These are phyloP conservation scores for Aspergillus oerlinghausenensis DNA, from an alignment of 2,329 filamentous ascomycete genomes.

Conservation along the genomic window DNA sequence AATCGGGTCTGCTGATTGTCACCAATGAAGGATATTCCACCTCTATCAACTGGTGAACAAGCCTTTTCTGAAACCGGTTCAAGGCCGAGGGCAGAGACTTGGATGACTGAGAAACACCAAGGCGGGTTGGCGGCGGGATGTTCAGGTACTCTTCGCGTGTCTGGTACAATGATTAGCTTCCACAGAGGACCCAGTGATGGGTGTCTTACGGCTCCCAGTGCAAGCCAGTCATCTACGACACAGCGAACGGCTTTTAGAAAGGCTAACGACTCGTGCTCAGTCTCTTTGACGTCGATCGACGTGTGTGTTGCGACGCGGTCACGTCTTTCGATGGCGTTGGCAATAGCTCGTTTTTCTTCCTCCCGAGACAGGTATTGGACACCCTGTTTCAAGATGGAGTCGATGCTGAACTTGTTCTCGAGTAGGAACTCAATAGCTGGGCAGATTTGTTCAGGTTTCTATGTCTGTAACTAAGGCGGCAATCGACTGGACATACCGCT, in stretches of 20 bases:
- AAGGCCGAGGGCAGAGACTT: constrained; percentile 30
- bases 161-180: constrained; percentile 9
- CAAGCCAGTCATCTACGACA: constrained; percentile 46
- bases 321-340: constrained; percentile 42
- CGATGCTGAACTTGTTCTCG: constrained; percentile 55
- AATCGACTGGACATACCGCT: constrained; percentile 36
- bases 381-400: constrained; percentile 51
- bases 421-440: constrained; percentile 58
- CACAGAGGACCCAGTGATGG: not conserved
- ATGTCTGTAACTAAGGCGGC: not conserved
- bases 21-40: constrained; percentile 50
- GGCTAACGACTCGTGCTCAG: constrained; percentile 49
- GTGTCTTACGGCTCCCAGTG: constrained; percentile 17
- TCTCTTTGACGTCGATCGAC: constrained; percentile 48
- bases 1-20: constrained; percentile 33
- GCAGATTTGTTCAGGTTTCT: constrained; percentile 7
- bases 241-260: constrained; percentile 47
- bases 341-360: constrained; percentile 50
- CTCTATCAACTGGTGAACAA: constrained; percentile 63
- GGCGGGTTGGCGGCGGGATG: constrained; percentile 33
- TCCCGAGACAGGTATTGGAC: constrained; percentile 59
- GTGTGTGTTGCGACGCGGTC: constrained; percentile 23
- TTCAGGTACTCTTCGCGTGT: constrained; percentile 40
- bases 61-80: constrained; percentile 58
- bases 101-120: constrained; percentile 12